Conservation (phyloP, 2,329 filamentous ascomycete species). For the Diaporthe velutina region DNA sequence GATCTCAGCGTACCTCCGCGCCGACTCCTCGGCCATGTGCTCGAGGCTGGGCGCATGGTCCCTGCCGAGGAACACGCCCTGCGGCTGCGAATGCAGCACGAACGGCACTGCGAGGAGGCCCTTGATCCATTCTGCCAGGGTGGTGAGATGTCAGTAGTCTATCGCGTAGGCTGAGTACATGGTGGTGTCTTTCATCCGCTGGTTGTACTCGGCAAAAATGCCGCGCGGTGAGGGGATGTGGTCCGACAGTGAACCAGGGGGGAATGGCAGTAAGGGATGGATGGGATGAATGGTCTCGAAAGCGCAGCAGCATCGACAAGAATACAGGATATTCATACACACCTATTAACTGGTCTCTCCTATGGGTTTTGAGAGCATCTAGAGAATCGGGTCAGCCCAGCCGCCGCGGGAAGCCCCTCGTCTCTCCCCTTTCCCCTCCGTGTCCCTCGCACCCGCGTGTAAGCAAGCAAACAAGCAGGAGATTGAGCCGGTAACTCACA, state of each 20-base stretch:
- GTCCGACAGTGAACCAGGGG: constrained; percentile 12
- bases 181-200: no score
- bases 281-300: no score
- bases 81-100: constrained; percentile 95
- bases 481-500: constrained; percentile 62
- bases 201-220: no score
- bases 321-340: constrained; percentile 56
- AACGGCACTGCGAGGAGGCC: constrained; percentile 94
- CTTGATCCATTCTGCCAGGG: constrained; percentile 89
- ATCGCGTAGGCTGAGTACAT: not conserved
- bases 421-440: not conserved
- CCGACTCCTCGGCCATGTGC: constrained; percentile 83
- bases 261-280: not conserved
- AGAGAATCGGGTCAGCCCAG: constrained; percentile 39
- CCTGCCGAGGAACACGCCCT: constrained; percentile 75
- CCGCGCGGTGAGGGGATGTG: no score
- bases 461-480: not conserved
- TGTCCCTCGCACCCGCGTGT: not conserved
- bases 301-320: not conserved
- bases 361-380: constrained; percentile 83
- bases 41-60: constrained; percentile 72
- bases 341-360: constrained; percentile 90
- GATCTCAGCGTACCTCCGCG: constrained; percentile 93
- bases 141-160: not conserved
- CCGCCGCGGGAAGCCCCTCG: not conserved